These are phyloP conservation scores for Populus deltoides DNA, from an alignment of 345 rosid genomes.

Conservation along the genomic window DNA sequence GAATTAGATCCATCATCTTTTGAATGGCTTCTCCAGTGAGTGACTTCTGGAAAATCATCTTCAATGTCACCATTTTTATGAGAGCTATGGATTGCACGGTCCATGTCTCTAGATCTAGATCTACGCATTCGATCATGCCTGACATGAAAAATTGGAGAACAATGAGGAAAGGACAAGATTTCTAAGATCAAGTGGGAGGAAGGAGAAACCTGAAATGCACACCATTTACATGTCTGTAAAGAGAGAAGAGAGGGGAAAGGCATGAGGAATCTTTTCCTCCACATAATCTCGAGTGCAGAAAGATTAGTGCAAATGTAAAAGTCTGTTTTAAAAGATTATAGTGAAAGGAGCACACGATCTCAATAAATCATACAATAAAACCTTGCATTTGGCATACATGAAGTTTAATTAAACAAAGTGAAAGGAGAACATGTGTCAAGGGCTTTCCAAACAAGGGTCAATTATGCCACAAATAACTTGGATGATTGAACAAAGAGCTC, in stretches of 20 bases:
- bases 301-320: neutral
- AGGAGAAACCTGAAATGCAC: neutral
- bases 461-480: too few species aligned
- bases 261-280: neutral
- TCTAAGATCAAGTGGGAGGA: too few species aligned
- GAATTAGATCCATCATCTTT: conserved; percentile 27
- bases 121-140: conserved; percentile 46
- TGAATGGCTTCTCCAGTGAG: conserved; percentile 20
- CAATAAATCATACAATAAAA: too few species aligned
- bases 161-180: neutral
- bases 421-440: too few species aligned
- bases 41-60: conserved; percentile 12
- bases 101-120: conserved; percentile 46
- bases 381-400: too few species aligned
- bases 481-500: too few species aligned
- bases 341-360: neutral
- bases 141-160: conserved; percentile 17
- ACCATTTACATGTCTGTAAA: neutral
- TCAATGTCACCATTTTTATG: conserved; percentile 27
- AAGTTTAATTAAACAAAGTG: too few species aligned
- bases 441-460: too few species aligned
- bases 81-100: conserved; percentile 20
- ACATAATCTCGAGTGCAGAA: neutral
- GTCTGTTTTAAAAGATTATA: neutral
- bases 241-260: neutral